Evolutionary conservation across 2,329 filamentous ascomycete species (phyloP), one percentile per base, ranked within the genome.

Genomic region (Hypoxylon sp.): DNA sequence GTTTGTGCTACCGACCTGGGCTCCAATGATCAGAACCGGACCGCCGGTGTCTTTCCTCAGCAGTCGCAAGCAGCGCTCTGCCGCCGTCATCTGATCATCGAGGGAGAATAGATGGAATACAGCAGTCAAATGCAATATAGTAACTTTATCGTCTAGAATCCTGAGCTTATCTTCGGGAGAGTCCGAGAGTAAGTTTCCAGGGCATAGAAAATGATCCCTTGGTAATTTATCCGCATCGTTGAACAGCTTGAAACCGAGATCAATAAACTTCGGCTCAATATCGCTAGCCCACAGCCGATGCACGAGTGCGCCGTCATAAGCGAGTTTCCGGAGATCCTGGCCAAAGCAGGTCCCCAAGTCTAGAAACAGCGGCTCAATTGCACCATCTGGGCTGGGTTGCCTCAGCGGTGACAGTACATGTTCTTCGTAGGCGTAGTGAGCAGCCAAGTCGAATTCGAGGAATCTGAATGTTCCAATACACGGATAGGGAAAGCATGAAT

Each of bases 381-480:
- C 30, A 75, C 64, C 38, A 48, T 71, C 38, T 42, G n/a, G 2
- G 73, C 44, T 22, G 75, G 72, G 30, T 69, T 65, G 7, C 69
- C 60, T 69, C 78, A 83, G 33, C 69, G 71, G 50, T 70, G 72
- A 57, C 36, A 74, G 16, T 72, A 75, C 71, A 38, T 75, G 72
- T 1, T 74, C 69, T 42, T 70, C 16, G 33, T 75, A 75, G 2
- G 63, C 54, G 20, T 67, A 71, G n/a, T 71, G 75, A 1, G 54
- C 61, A 1, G 77, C 63, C 4, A 82, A 69, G 45, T 78, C 76
- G 12, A 82, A 77, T 42, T 80, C 76, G 0, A 83, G 72, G 67
- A 82, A 83, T 24, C 78, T 76, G 65, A 79, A 80, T 20, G 76
- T 75, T 14, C 80, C 80, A 28, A 83, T 76, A 63, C 81, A 83